Percentiles rank a stretch among this genome's conserved stretches.
These are phyloP conservation scores for Brettanomyces nanus DNA, from an alignment of 805 yeast species.

Conservation along the genomic window DNA sequence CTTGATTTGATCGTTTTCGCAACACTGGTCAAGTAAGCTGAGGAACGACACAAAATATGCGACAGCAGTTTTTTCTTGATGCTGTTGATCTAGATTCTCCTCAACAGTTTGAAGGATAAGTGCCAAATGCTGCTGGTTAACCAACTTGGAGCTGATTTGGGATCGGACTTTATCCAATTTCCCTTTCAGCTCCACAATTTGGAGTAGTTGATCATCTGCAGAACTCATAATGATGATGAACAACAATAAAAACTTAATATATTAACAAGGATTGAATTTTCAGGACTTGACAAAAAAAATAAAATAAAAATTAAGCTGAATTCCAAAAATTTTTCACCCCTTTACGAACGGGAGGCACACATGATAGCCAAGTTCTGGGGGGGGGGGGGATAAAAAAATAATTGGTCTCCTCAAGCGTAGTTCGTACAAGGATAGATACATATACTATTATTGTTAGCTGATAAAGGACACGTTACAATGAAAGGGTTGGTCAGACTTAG, in stretches of 20 bases:
- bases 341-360: not conserved
- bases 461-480: slow-evolving; percentile 24
- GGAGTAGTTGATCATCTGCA: slow-evolving; percentile 11
- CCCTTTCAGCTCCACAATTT: slow-evolving; percentile 43
- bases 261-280: too few relatives aligned
- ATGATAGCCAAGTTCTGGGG: too few relatives aligned
- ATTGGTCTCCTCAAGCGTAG: too few relatives aligned
- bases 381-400: too few relatives aligned
- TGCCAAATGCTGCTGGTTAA: slow-evolving; percentile 81
- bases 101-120: slow-evolving; percentile 83
- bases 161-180: slow-evolving; percentile 59
- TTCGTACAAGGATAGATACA: too few relatives aligned
- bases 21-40: slow-evolving; percentile 70
- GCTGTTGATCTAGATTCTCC: slow-evolving; percentile 68
- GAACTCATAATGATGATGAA: slow-evolving; percentile 3
- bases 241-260: too few relatives aligned
- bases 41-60: slow-evolving; percentile 82
- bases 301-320: too few relatives aligned
- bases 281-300: too few relatives aligned
- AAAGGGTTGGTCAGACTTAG: slow-evolving; percentile 80
- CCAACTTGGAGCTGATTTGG: slow-evolving; percentile 72
- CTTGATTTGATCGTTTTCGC: slow-evolving; percentile 39
- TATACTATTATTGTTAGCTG: too few relatives aligned
- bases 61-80: slow-evolving; percentile 54
- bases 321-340: not conserved